A percentile compares a stretch with the other conserved stretches of the same genome.
These are phyloP conservation scores for Beauveria bassiana DNA, from an alignment of 2,329 filamentous ascomycete species.

Conservation along the genomic window DNA sequence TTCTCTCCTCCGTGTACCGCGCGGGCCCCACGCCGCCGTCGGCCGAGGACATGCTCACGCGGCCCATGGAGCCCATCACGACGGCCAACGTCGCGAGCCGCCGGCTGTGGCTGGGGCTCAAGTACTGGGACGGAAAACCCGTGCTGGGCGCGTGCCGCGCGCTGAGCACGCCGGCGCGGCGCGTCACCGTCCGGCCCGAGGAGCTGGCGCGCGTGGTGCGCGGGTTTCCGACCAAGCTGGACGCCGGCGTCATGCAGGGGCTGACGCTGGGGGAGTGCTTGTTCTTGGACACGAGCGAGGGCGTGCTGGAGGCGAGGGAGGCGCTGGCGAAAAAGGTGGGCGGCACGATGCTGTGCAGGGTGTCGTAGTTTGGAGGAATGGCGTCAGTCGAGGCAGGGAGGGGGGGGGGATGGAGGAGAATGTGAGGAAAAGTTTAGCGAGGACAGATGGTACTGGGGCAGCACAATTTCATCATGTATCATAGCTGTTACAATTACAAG, in stretches of 20 bases:
- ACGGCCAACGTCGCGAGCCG: constrained; percentile 63
- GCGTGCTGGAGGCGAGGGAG: constrained; percentile 74
- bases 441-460: not conserved
- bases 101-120: constrained; percentile 80
- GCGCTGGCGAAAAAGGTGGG: constrained; percentile 73
- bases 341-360: constrained; percentile 70
- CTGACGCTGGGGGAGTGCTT: constrained; percentile 75
- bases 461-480: not conserved
- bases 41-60: constrained; percentile 35
- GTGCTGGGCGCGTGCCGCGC: constrained; percentile 61
- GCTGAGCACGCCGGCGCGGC: constrained; percentile 67
- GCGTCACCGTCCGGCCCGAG: constrained; percentile 56
- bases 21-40: constrained; percentile 50
- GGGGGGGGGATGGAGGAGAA: not conserved
- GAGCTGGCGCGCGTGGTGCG: constrained; percentile 59
- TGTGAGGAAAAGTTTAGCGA: not conserved
- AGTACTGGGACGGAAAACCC: constrained; percentile 79
- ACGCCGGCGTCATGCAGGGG: constrained; percentile 63
- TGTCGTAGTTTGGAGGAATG: constrained; percentile 32
- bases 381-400: too few relatives aligned
- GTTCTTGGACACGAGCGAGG: constrained; percentile 69
- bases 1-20: constrained; percentile 72
- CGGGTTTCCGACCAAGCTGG: constrained; percentile 51
- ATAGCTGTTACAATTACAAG: constrained; percentile 8
- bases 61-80: constrained; percentile 52